Evolutionary conservation across 208 protist genomes (phyloP), one percentile per base, ranked within the genome.

Genomic region (Trichomonas tenax): DNA sequence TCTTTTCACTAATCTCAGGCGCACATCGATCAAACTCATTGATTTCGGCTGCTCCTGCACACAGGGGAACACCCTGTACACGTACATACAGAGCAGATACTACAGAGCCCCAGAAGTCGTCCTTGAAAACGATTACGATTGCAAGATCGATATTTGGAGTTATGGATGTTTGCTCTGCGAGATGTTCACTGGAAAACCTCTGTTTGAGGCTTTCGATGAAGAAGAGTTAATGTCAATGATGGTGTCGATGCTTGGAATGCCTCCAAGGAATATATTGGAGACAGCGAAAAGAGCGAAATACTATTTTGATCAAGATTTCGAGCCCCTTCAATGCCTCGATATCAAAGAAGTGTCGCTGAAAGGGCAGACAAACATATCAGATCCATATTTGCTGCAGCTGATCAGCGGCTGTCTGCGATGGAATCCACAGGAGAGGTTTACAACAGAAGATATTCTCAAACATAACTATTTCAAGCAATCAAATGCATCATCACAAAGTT

Each of bases 1-100:
- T 72, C 31, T 95, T 11, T 51, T 95, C 31, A 95, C 31, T 3
- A 72, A 95, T 44, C 26, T 51, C 4, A 40, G 89, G n/a, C 48
- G 46, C 48, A 95, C 49, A 8, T 23, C 38, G 15, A 26, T 97
- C 36, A 97, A 97, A 90, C 38, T 97, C 40, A 97, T 97, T 89
- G 97, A 97, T 63, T 97, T 97, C 41, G 97, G 97, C 14, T 81
- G 89, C 26, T 72, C 82, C n/a, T 97, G 96, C 84, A 96, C 96
- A 46, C 63, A 96, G 26, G 40, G 96, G 1, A 41, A 97, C 26
- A 96, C n/a, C 0, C 96, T 98, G 41, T 97, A 97, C 86, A 93
- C 96, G 0, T 97, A 97, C 63, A 98, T 98, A 49, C 97, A 97
- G 72, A 95, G 46, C 15, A 34, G 93, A 14, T 96, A 17, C 14